phyloP scores from a whole-genome alignment of 1,284 basidiomycete species.

The Fomitopsis betulina region DNA sequence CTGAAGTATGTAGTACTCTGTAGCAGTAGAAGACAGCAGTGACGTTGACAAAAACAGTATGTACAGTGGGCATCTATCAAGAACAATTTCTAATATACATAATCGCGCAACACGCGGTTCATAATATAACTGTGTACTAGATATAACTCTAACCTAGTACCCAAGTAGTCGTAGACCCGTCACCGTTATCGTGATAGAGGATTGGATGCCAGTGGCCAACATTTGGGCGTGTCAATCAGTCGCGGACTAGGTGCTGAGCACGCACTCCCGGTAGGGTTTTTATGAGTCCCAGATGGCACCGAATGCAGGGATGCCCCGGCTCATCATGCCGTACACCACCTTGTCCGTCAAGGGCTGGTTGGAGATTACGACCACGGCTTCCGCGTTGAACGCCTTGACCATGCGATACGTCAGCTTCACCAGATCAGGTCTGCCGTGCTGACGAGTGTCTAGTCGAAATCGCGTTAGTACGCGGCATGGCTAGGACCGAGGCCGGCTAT shows the following conservation, averaged over 20 bases:
- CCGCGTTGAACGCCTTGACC: conserved; percentile 53
- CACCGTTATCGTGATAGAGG: background rate
- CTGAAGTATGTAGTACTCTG: too few relatives aligned
- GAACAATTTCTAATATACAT: background rate
- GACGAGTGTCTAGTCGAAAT: conserved; percentile 40
- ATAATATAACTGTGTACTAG: background rate
- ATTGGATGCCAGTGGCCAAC: background rate
- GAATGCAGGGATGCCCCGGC: conserved; percentile 53
- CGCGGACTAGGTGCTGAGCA: background rate
- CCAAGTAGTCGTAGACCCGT: background rate
- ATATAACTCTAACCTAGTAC: background rate
- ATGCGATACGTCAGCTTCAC: conserved; percentile 51
- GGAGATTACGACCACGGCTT: conserved; percentile 57
- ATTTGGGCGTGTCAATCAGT: too few relatives aligned
- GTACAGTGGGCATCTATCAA: background rate
- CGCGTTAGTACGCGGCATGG: background rate
- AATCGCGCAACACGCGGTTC: background rate
- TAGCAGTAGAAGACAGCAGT: too few relatives aligned
- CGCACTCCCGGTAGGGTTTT: background rate
- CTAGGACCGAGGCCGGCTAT: background rate
- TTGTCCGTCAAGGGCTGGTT: conserved; percentile 54
- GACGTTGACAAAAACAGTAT: too few relatives aligned
- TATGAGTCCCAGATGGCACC: conserved; percentile 53
- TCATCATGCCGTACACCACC: conserved; percentile 56
- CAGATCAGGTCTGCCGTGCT: conserved; percentile 57